Percentiles rank a stretch among this genome's conserved stretches.
phyloP scores from a whole-genome alignment of 2,329 filamentous ascomycete genomes.

The Sporothrix schenckii region DNA sequence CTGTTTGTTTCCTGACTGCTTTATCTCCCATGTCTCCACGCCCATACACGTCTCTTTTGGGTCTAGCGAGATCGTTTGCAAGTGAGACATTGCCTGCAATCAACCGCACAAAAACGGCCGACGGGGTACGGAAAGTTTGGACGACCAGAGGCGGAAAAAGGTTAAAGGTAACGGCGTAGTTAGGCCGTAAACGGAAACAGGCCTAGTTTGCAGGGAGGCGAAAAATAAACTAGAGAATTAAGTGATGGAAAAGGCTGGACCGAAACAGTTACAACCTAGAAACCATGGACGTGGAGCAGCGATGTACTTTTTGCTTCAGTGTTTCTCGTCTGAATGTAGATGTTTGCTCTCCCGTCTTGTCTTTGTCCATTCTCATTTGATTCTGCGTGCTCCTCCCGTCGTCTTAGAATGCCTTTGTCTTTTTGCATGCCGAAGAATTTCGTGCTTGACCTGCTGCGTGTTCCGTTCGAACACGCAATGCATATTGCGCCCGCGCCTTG shows the following conservation, averaged over 20 bases:
- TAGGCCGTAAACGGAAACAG: too few species aligned
- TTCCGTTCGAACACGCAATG: too few species aligned
- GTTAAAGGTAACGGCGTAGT: too few species aligned
- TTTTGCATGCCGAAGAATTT: background rate
- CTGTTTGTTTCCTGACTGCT: background rate
- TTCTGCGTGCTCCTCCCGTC: background rate
- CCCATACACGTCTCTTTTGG: background rate
- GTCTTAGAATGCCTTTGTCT: background rate
- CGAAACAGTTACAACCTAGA: background rate
- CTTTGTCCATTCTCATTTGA: background rate
- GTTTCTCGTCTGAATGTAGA: background rate
- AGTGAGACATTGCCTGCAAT: constrained; percentile 20
- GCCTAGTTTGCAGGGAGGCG: too few species aligned
- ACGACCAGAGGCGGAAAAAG: too few species aligned
- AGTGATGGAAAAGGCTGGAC: background rate
- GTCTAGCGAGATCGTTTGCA: constrained; percentile 7
- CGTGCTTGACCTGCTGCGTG: too few species aligned
- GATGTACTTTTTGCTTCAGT: background rate
- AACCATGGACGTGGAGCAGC: background rate
- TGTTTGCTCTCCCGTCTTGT: background rate
- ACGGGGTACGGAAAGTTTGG: background rate
- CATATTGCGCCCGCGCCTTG: background rate
- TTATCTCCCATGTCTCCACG: background rate
- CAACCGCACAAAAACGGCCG: background rate
- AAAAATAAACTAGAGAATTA: background rate